A percentile compares a stretch with the other conserved stretches of the same genome.
Evolutionary conservation across 768 basidiomycete genomes (phyloP).

Genomic region (Royoungia palumana): DNA sequence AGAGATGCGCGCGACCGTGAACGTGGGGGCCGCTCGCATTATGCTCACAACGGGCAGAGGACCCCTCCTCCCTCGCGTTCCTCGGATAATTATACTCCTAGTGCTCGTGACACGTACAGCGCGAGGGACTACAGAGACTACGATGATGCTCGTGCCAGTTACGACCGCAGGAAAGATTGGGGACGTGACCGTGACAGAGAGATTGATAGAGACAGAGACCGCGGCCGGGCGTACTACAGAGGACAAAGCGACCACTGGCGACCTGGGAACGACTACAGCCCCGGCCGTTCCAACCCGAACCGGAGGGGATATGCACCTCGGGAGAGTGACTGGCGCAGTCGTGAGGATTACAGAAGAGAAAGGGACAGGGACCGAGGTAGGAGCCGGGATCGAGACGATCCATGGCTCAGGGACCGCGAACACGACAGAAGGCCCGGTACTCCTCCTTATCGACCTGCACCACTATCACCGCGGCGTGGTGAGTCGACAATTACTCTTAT

Average conservation of each 20-base stretch:
- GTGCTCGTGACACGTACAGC: constrained; percentile 18
- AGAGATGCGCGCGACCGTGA: constrained; percentile 17
- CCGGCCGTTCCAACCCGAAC: constrained; percentile 8
- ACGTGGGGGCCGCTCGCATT: constrained; percentile 14
- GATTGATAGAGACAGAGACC: constrained; percentile 16
- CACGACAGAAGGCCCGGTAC: constrained; percentile 18
- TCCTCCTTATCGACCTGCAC: constrained; percentile 18
- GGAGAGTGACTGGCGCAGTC: constrained; percentile 17
- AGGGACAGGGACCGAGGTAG: constrained; percentile 20
- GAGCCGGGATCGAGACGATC: constrained; percentile 23
- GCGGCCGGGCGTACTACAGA: constrained; percentile 19
- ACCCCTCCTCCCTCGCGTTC: constrained; percentile 15
- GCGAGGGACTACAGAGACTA: constrained; percentile 18
- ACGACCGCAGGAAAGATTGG: constrained; percentile 27
- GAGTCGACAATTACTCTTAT: constrained; percentile 1
- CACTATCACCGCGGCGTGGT: constrained; percentile 27
- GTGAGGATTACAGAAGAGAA: constrained; percentile 24
- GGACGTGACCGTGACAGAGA: constrained; percentile 19
- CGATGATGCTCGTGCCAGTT: constrained; percentile 19
- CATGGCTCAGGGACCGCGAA: constrained; percentile 18
- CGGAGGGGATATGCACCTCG: constrained; percentile 16
- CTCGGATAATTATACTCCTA: constrained; percentile 13
- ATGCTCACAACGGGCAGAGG: constrained; percentile 12
- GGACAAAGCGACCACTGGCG: constrained; percentile 18
- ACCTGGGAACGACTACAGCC: constrained; percentile 15